These are phyloP conservation scores for Phoma sp. DNA, from an alignment of 2,329 filamentous ascomycete genomes.

Conservation along the genomic window DNA sequence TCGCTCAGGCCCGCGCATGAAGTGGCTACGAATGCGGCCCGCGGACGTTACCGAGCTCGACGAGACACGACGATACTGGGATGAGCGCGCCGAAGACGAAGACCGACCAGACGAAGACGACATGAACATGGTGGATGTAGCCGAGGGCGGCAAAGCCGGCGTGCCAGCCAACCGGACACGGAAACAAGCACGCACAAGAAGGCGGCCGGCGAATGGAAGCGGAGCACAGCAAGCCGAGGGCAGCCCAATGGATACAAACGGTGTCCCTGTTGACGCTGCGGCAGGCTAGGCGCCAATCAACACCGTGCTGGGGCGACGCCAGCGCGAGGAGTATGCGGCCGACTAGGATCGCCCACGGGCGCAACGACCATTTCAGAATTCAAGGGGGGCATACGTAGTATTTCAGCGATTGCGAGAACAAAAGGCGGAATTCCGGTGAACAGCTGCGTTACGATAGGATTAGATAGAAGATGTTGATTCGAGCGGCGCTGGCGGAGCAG, in stretches of 20 bases:
- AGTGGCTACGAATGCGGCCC: conserved; percentile 90
- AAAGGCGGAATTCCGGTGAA: not conserved
- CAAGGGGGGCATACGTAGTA: no score
- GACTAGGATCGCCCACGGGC: not conserved
- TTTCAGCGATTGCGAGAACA: not conserved
- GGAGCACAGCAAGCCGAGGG: conserved; percentile 29
- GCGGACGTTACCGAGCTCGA: conserved; percentile 82
- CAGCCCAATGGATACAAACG: conserved; percentile 53
- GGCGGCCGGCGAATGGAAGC: conserved; percentile 44
- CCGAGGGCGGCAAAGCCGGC: conserved; percentile 38
- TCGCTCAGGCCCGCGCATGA: conserved; percentile 91
- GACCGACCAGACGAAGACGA: conserved; percentile 48
- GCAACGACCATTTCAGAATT: not conserved
- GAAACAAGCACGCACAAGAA: conserved; percentile 47
- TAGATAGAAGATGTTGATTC: not conserved
- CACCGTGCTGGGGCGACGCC: not conserved
- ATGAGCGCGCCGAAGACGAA: conserved; percentile 54
- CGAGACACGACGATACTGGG: conserved; percentile 64
- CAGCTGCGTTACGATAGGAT: not conserved
- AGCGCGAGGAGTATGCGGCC: not conserved
- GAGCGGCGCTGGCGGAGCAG: not conserved
- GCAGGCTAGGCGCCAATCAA: conserved; percentile 25
- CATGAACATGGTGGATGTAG: conserved; percentile 49
- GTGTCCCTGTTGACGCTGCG: conserved; percentile 42
- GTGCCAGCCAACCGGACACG: conserved; percentile 42